A percentile compares a stretch with the other conserved stretches of the same genome.
Conservation (phyloP, 164 flowering plant genomes). For the Tetracentron sinense region DNA sequence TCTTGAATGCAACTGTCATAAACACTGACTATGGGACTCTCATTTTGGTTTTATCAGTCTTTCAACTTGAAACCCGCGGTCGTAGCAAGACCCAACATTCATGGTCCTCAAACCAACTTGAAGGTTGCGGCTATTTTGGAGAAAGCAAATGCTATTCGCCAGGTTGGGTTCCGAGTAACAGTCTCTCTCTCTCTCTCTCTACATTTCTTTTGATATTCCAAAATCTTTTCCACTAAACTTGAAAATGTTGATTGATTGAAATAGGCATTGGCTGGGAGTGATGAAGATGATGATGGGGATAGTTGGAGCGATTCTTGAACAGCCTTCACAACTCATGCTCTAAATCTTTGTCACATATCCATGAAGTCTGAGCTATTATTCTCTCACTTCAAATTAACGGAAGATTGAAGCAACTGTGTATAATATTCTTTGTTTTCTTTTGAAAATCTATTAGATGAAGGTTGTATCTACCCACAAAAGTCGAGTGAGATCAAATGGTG, state of each 20-base stretch:
- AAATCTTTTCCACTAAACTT: not conserved
- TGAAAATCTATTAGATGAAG: conserved; percentile 9
- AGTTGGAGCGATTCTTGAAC: conserved; percentile 81
- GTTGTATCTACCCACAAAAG: conserved; percentile 16
- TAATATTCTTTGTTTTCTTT: conserved; percentile 3
- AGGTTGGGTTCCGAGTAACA: conserved; percentile 36
- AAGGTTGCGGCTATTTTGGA: conserved; percentile 94
- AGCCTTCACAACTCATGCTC: not conserved
- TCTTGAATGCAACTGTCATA: not conserved
- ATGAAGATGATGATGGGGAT: conserved; percentile 78
- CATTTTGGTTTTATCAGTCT: conserved; percentile 46
- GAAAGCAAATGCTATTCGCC: conserved; percentile 96
- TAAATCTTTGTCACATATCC: not conserved
- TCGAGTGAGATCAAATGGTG: conserved; percentile 18
- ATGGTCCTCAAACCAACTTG: conserved; percentile 79
- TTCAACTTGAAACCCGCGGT: conserved; percentile 84
- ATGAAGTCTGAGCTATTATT: not conserved
- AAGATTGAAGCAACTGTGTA: conserved; percentile 12
- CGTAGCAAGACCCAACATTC: conserved; percentile 59
- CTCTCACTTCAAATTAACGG: not conserved
- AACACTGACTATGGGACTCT: not conserved
- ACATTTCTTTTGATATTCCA: conserved; percentile 2
- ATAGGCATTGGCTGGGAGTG: conserved; percentile 86
- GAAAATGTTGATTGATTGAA: conserved; percentile 1
- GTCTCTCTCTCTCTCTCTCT: conserved; percentile 9